phyloP scores from a whole-genome alignment of 345 rosid genomes.

The Eucalyptus pauciflora region DNA sequence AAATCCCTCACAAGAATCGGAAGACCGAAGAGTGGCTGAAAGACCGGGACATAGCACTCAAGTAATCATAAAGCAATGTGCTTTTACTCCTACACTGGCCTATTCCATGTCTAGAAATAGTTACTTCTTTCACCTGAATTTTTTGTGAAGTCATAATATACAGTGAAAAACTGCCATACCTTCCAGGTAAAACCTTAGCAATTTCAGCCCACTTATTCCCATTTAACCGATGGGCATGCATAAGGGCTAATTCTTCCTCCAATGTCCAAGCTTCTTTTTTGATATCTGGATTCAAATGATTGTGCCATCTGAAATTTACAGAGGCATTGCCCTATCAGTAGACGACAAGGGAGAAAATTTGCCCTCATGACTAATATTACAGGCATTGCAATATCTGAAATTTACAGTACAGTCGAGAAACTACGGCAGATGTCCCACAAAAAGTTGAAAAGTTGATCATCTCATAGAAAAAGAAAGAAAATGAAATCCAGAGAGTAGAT shows the following conservation, averaged over 20 bases:
- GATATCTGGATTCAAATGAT: slow-evolving; percentile 94
- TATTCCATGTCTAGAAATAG: neutral
- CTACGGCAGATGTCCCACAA: neutral
- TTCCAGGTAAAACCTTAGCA: slow-evolving; percentile 94
- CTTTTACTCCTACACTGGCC: neutral
- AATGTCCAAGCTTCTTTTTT: slow-evolving; percentile 92
- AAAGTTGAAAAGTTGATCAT: neutral
- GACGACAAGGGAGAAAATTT: neutral
- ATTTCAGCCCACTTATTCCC: slow-evolving; percentile 99
- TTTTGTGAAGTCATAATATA: neutral
- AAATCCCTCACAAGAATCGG: neutral
- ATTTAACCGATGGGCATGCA: slow-evolving; percentile 62
- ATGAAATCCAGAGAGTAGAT: neutral
- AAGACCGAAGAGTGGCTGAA: neutral
- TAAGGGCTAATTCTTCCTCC: slow-evolving; percentile 76
- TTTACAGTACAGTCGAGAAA: neutral
- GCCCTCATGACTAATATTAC: neutral
- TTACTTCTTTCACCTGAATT: neutral
- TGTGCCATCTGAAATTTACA: slow-evolving; percentile 79
- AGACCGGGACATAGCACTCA: neutral
- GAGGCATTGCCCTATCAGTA: neutral
- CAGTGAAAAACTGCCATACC: slow-evolving; percentile 22
- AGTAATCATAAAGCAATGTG: neutral
- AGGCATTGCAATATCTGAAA: neutral
- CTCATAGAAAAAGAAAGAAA: neutral